Base-by-base conservation (phyloP, 495 filamentous ascomycete species). In the Talaromyces ruber region DNA sequence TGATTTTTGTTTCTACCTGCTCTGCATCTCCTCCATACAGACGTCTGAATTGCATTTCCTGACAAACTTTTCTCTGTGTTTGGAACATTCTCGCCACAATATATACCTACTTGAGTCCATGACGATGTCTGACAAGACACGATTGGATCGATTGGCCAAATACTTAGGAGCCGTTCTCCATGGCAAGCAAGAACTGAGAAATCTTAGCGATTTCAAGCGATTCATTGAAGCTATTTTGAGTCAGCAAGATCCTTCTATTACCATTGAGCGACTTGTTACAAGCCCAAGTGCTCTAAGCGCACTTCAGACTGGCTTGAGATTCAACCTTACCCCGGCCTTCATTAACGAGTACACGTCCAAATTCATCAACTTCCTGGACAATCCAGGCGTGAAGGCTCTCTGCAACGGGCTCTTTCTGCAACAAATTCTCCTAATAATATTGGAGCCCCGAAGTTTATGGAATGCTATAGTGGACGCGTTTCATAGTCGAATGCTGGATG, bases 361-460 rank as follows among this genome's bases (percentile, higher is more conserved):
- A 7, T 71, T 80, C 3, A 58, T 80, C 25, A 26, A 34, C 1
- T 76, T 71, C 50, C 43, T 80, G 18, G 37, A 60, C 0, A 47
- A 66, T 14, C 68, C 67, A 1, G 39, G 50, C 2, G 60, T 92
- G 21, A 84, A 82, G 62, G 64, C 68, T 4, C 72, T 89, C 4
- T 78, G 71, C 39, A 75, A 79, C 55, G 88, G 88, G 0, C 69
- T 78, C 7, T 77, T 86, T 47, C 74, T 90, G 0, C 70, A 73
- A 5, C 71, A 84, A 39, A 47, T 90, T 29, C 65, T 90, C 4
- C 61, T 74, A 8, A 64, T 68, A 16, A 76, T 89, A 6, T 72
- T 82, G 0, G 75, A 86, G 21, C 87, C 88, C 0, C 84, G 83
- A 0, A 78, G 80, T 0, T 77, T 90, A 29, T 90, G 86, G 86